Evolutionary conservation across 2,329 filamentous ascomycete species (phyloP), one percentile per base, ranked within the genome.

Genomic region (Hymenoscyphus repandus): DNA sequence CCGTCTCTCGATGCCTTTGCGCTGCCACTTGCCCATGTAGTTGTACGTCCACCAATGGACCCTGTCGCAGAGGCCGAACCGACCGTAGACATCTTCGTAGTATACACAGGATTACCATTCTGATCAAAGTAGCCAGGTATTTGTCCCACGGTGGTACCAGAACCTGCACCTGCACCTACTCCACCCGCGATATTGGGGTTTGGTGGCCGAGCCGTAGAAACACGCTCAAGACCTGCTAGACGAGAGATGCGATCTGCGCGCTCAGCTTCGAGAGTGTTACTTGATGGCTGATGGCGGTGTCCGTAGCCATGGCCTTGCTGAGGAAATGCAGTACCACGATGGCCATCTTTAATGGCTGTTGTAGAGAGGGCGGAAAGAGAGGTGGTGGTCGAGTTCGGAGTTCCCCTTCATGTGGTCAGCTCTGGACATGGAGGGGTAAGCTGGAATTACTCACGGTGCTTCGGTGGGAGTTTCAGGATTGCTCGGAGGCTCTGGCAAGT

Each of bases 201-300:
- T 27, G 52, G 27, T 6, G 70, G 63, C 55, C 88, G 84, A 39
- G 86, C 77, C n/a, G 89, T 88, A 13, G 87, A 85, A 51, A 96
- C 85, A 50, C 88, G 83, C 68, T 95, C 90, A 34, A 96, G 80
- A n/a, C 92, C 92, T 11, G 91, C 88, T 18, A 96, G 83, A 45
- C 92, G 90, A 39, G 90, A 96, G 69, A 97, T 96, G 64, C 92
- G 90, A 70, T 96, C 91, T 56, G 90, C 90, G 60, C 91, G 89
- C 69, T 96, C 91, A 56, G 90, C 90, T 63, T 96, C 91, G 54
- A 93, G 83, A 62, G 86, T 92, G 58, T 80, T 86, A 48, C 81
- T 80, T 17, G 83, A 86, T 6, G 80, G 70, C 59, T 78, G 73
- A 61, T 79, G 75, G 62, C 82, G 70, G 67, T 83, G 73, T 62